These are phyloP conservation scores for Gracilaria vermiculophylla DNA, from an alignment of 23 red algal genomes.

Conservation along the genomic window DNA sequence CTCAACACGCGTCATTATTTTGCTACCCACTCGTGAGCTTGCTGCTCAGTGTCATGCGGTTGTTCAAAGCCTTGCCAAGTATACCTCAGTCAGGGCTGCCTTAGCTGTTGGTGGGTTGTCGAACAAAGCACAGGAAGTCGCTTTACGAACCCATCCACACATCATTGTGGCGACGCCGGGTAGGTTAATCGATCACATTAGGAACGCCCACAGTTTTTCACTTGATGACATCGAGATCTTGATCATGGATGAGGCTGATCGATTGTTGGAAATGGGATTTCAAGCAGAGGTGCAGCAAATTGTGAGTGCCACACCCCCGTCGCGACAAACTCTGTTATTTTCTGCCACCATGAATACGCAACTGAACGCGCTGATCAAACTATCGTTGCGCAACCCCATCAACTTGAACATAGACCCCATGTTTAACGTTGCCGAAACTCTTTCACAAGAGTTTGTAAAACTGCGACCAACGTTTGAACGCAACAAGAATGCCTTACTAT, in stretches of 20 bases:
- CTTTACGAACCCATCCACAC: slow-evolving; percentile 76
- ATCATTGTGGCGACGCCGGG: slow-evolving; percentile 94
- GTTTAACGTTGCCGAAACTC: slow-evolving; percentile 75
- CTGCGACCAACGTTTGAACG: slow-evolving; percentile 33
- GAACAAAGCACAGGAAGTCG: slow-evolving; percentile 73
- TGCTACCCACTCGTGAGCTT: slow-evolving; percentile 91
- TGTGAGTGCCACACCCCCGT: slow-evolving; percentile 29
- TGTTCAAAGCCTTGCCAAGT: slow-evolving; percentile 42
- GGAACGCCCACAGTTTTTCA: slow-evolving; percentile 81
- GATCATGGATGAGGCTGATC: slow-evolving; percentile 97
- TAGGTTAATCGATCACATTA: slow-evolving; percentile 86
- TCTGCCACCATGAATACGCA: slow-evolving; percentile 70
- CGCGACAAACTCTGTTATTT: slow-evolving; percentile 79
- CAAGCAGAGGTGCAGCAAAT: slow-evolving; percentile 88
- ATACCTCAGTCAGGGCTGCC: slow-evolving; percentile 60
- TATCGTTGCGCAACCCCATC: slow-evolving; percentile 71
- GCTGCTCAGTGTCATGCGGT: slow-evolving; percentile 97
- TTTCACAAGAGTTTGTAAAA: slow-evolving; percentile 69
- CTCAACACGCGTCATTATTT: slow-evolving; percentile 71
- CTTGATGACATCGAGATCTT: slow-evolving; percentile 89
- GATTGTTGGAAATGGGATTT: slow-evolving; percentile 94
- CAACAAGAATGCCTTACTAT: slow-evolving; percentile 67
- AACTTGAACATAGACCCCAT: slow-evolving; percentile 77
- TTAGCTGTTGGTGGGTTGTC: slow-evolving; percentile 90
- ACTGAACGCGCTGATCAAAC: slow-evolving; percentile 73